phyloP scores from a whole-genome alignment of 1,284 basidiomycete genomes.

The Amylostereum chailletii region DNA sequence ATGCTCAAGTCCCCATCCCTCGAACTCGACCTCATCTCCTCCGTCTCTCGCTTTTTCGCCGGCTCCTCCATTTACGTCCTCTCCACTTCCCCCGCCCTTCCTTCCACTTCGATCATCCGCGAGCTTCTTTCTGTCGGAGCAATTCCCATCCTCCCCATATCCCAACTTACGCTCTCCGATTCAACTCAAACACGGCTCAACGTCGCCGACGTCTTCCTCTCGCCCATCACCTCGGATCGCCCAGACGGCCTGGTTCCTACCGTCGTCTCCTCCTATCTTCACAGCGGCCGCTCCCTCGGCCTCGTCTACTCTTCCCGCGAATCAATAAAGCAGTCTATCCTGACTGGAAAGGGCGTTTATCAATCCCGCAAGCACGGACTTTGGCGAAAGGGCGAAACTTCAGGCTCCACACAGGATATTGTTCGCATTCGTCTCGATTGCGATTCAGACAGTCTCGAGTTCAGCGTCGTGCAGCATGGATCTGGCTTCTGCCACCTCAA shows the following conservation, averaged over 20 bases:
- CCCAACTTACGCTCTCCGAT: constrained; percentile 53
- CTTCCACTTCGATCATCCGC: constrained; percentile 45
- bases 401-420: constrained; percentile 88
- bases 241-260: constrained; percentile 92
- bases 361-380: constrained; percentile 94
- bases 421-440: constrained; percentile 84
- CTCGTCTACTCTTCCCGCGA: constrained; percentile 95
- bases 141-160: constrained; percentile 67
- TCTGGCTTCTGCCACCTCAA: constrained; percentile 92
- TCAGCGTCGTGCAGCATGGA: constrained; percentile 87
- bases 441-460: constrained; percentile 89
- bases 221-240: constrained; percentile 79
- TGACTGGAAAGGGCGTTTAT: constrained; percentile 89
- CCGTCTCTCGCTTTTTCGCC: constrained; percentile 66
- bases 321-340: constrained; percentile 82
- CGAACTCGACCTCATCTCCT: constrained; percentile 63
- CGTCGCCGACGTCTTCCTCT: constrained; percentile 81
- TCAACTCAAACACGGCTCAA: constrained; percentile 56
- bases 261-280: constrained; percentile 71
- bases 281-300: constrained; percentile 75
- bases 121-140: constrained; percentile 52
- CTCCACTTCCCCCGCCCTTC: constrained; percentile 34
- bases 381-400: constrained; percentile 97
- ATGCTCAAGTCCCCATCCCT: constrained; percentile 63
- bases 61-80: constrained; percentile 57